These are phyloP conservation scores for Dactylonectria macrodidyma DNA, from an alignment of 2,329 filamentous ascomycete species.

Conservation along the genomic window DNA sequence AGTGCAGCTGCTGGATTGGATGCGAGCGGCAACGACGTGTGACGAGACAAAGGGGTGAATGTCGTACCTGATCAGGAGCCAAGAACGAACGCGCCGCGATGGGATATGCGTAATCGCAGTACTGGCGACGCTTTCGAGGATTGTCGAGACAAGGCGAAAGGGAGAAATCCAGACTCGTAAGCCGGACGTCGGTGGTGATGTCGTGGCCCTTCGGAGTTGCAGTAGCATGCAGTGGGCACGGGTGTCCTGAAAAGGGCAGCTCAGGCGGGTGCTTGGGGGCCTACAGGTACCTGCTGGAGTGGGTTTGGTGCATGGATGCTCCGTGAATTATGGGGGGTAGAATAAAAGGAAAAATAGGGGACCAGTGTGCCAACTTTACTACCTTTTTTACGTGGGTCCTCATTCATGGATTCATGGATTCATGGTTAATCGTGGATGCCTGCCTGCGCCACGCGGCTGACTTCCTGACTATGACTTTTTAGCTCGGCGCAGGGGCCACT, in stretches of 20 bases:
- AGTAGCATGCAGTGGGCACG: conserved; percentile 6
- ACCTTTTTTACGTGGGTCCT: background rate
- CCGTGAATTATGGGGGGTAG: too few relatives aligned
- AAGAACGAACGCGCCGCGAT: conserved; percentile 16
- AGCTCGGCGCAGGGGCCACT: background rate
- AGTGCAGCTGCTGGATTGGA: conserved; percentile 7
- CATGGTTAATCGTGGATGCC: background rate
- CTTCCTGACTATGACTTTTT: background rate
- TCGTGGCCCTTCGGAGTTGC: conserved; percentile 42
- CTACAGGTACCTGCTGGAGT: background rate
- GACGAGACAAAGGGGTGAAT: conserved; percentile 7
- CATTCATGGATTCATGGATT: background rate
- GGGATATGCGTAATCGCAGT: background rate
- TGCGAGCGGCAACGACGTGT: background rate
- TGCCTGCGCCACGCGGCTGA: conserved; percentile 7
- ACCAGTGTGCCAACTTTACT: conserved; percentile 2
- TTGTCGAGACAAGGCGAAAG: conserved; percentile 3
- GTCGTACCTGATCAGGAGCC: conserved; percentile 36
- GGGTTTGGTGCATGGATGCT: background rate
- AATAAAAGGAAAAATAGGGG: background rate
- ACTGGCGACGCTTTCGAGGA: background rate
- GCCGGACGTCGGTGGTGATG: conserved; percentile 30
- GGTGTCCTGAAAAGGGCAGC: background rate
- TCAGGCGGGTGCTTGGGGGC: background rate
- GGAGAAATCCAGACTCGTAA: background rate